Percentiles rank a stretch among this genome's conserved stretches.
Conservation (phyloP, 768 basidiomycete species). For the Leccinum boreale region DNA sequence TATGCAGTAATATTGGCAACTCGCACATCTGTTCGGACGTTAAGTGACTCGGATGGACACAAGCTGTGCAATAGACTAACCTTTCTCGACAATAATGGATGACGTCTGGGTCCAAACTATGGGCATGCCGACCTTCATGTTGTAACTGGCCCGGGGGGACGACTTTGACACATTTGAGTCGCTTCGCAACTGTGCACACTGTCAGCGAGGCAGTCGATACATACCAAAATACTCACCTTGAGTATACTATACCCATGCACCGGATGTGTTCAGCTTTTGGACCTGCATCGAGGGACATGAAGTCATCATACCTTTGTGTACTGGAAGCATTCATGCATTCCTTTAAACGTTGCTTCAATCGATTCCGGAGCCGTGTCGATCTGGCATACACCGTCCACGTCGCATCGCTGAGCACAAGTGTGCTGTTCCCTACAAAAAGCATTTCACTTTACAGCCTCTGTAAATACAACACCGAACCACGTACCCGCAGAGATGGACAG, state of each 20-base stretch:
- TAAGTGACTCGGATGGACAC: neutral
- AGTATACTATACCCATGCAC: conserved; percentile 39
- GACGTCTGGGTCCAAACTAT: conserved; percentile 38
- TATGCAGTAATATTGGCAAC: conserved; percentile 58
- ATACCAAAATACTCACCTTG: conserved; percentile 38
- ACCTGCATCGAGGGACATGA: neutral
- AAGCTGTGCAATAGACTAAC: conserved; percentile 22
- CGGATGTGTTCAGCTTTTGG: neutral
- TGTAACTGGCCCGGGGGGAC: conserved; percentile 40
- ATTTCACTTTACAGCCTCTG: conserved; percentile 6
- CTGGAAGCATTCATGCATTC: conserved; percentile 56
- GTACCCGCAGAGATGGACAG: conserved; percentile 59
- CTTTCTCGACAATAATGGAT: conserved; percentile 54
- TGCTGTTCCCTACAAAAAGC: conserved; percentile 42
- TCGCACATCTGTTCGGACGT: conserved; percentile 39
- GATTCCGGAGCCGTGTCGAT: conserved; percentile 56
- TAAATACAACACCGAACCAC: conserved; percentile 3
- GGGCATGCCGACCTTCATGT: conserved; percentile 49
- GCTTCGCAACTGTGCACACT: conserved; percentile 39
- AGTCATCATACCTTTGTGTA: conserved; percentile 51
- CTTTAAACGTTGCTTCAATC: conserved; percentile 58
- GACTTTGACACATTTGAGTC: conserved; percentile 45
- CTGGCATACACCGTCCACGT: conserved; percentile 50
- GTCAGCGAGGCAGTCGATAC: neutral
- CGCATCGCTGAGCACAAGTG: conserved; percentile 42